Evolutionary conservation across 352 stramenopile species (phyloP), one percentile per base, ranked within the genome.

Genomic region (Pythium brachiatum): DNA sequence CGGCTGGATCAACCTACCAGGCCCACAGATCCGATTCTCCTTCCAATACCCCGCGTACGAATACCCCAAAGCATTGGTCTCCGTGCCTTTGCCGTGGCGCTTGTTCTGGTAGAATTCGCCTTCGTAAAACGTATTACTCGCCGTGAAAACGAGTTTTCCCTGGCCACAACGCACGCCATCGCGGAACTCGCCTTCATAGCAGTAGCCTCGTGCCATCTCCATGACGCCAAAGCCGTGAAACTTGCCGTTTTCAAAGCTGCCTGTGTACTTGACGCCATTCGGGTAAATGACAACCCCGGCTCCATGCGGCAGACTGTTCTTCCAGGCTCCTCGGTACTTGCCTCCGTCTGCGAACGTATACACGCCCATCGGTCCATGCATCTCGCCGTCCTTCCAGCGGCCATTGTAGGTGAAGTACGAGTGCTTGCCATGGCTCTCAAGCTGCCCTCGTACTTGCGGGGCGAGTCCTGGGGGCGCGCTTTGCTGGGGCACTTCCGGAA

Each of bases 341-440:
- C 82, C 82, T 5, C 80, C 80, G 54, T 92, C 82, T 9, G 78
- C 79, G 57, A 88, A 92, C 27, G 75, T 72, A 60, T 89, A 92
- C 12, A 90, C 77, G 25, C 82, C 82, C 53, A 90, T 67, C 15
- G 68, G 53, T 12, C 80, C 69, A 7, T 84, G 77, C 80, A 92
- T 92, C 66, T 88, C 73, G 23, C 82, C 82, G 21, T 74, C 52
- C 61, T 84, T 86, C 82, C 82, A 92, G 25, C 75, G 77, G 5
- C 82, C 82, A 9, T 79, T 83, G 68, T 90, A 92, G 20, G 66
- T 80, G 60, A 87, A 81, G 63, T 83, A 92, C 0, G 26, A 26
- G 60, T 92, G 82, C 36, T 86, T 88, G 5, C 80, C 80, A 29
- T 81, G 78, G 38, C 78, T 89, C 60, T 90, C 80, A 29, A 88